phyloP scores from a whole-genome alignment of 805 yeast species.

The Candida xiaguanensis region DNA sequence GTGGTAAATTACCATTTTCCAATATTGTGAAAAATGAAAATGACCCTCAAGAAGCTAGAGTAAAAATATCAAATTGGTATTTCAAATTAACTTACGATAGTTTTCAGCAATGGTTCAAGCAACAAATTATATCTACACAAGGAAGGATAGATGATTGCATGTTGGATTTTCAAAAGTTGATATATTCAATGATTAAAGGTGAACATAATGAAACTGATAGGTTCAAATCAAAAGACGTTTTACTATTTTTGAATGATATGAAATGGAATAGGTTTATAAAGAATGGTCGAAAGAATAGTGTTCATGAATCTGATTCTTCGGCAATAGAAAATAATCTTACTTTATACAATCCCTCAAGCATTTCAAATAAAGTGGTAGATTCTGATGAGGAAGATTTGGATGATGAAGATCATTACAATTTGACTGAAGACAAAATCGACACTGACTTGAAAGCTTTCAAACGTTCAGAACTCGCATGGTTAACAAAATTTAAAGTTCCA shows the following conservation, averaged over 20 bases:
- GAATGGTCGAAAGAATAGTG: neutral
- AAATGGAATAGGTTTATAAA: slow-evolving; percentile 13
- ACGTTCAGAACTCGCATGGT: neutral
- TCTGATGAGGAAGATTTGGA: slow-evolving; percentile 8
- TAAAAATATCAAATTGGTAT: slow-evolving; percentile 30
- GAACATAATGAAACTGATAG: slow-evolving; percentile 10
- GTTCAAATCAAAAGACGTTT: slow-evolving; percentile 15
- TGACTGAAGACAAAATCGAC: neutral
- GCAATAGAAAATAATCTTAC: neutral
- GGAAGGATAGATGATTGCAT: slow-evolving; percentile 2
- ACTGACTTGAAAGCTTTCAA: neutral
- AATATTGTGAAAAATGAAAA: slow-evolving; percentile 13
- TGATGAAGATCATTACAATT: slow-evolving; percentile 9
- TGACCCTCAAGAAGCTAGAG: slow-evolving; percentile 28
- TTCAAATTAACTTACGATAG: slow-evolving; percentile 13
- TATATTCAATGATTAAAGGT: slow-evolving; percentile 32
- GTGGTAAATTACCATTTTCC: slow-evolving; percentile 62
- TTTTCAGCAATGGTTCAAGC: slow-evolving; percentile 27
- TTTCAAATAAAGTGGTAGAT: neutral
- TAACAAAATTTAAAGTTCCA: neutral
- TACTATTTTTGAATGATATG: slow-evolving; percentile 19
- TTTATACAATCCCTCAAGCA: neutral
- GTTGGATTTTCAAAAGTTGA: slow-evolving; percentile 16
- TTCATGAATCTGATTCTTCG: neutral
- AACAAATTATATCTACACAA: neutral